These are phyloP conservation scores for Fraxinus sp. DNA, from an alignment of 305 asterid species.

Conservation along the genomic window DNA sequence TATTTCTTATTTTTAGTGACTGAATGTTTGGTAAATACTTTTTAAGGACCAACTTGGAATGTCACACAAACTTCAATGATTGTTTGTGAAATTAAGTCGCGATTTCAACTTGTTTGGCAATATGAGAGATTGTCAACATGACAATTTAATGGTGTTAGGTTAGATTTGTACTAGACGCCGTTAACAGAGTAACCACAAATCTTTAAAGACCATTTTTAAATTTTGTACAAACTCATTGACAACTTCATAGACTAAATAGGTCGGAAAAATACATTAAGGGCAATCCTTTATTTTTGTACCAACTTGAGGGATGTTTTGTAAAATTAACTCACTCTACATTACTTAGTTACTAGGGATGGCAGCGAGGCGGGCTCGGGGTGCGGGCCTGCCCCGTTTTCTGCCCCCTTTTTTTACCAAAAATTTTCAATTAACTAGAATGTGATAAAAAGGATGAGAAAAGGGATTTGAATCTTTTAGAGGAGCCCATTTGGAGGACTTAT, in stretches of 20 bases:
- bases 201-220: neutral
- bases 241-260: neutral
- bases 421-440: constrained; percentile 39
- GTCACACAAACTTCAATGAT: neutral
- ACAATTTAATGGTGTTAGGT: neutral
- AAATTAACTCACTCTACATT: neutral
- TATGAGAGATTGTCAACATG: neutral
- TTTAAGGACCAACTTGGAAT: neutral
- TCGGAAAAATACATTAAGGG: neutral
- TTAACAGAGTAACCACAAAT: neutral
- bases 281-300: neutral
- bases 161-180: neutral
- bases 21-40: too few species aligned
- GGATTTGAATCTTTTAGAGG: constrained; percentile 51
- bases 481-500: constrained; percentile 81
- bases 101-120: neutral
- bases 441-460: constrained; percentile 56
- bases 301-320: neutral
- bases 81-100: neutral
- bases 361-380: too few species aligned
- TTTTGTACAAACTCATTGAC: neutral
- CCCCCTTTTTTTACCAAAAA: too few species aligned
- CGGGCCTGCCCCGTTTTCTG: too few species aligned
- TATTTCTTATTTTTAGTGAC: too few species aligned
- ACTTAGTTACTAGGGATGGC: too few species aligned